phyloP scores from a whole-genome alignment of 441 rosid species.

The Isatis lusitanica region DNA sequence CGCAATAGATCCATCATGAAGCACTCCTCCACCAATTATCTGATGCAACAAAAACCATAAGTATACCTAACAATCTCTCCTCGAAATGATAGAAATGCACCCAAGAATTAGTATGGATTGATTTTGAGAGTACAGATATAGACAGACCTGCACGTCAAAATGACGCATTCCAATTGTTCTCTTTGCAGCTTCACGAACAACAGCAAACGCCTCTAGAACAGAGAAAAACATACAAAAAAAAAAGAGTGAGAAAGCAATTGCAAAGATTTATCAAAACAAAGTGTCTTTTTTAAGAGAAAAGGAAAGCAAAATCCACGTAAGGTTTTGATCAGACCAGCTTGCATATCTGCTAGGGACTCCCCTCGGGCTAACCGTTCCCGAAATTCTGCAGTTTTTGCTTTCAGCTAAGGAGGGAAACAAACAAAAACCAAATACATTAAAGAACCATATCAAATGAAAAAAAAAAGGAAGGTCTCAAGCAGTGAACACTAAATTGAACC shows the following conservation, averaged over 20 bases:
- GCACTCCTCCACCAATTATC: constrained; percentile 97
- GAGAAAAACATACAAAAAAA: not conserved
- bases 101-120: not conserved
- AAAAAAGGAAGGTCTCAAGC: not conserved
- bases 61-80: constrained; percentile 17
- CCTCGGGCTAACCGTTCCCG: constrained; percentile 64
- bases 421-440: constrained; percentile 9
- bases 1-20: constrained; percentile 95
- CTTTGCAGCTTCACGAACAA: constrained; percentile 95
- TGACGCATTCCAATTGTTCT: constrained; percentile 98
- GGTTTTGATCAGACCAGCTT: constrained; percentile 63
- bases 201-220: constrained; percentile 80
- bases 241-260: constrained; percentile 2
- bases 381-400: constrained; percentile 76
- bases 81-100: not conserved
- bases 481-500: constrained; percentile 45
- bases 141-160: constrained; percentile 90
- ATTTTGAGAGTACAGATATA: not conserved
- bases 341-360: constrained; percentile 75
- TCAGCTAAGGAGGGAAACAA: constrained; percentile 48
- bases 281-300: constrained; percentile 1
- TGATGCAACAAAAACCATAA: constrained; percentile 37
- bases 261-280: not conserved
- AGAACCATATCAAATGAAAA: not conserved
- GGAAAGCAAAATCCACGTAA: not conserved